Base-by-base conservation (phyloP, 108 stramenopile genomes). In the Stephanodiscus minutulus region DNA sequence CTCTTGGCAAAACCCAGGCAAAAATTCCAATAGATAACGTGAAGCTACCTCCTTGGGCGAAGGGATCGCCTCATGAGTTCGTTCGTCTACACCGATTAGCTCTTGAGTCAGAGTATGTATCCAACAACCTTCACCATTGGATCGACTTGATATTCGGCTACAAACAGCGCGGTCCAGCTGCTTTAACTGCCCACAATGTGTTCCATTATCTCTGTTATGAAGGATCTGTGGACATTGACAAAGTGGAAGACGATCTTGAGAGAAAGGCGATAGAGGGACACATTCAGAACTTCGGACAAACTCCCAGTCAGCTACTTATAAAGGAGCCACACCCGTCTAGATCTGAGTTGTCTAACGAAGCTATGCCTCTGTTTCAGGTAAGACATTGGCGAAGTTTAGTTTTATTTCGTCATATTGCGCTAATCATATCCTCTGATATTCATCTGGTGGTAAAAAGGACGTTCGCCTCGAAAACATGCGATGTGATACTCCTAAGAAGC, bases 171-270 rank as follows among this genome's bases (percentile, higher is more conserved):
- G 97, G 97, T 9, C 68, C 77, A 4, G 90, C 86, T 44, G 92
- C 98, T 9, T 84, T 84, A 35, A 76, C 83, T 18, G 94, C 96
- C 2, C 79, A 89, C 69, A 99, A 99, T 62, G 82, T 98, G 11
- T 99, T 99, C 70, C 96, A 97, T 81, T 91, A 92, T 61, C 87
- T 98, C 17, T 96, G 94, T 9, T 99, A 99, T 72, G 97, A 98
- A 84, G 98, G 97, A n/a, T 87, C 94, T 15, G 96, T 99, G 12
- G 97, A 99, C 63, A 71, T 98, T 17, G 91, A 96, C 52, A 90
- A 87, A 72, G 96, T 99, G 46, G 84, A 84, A 13, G 96, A 98
- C 78, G 92, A 91, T 1, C 50, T 93, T 27, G 87, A 92, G 43
- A 73, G 90, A 17, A 67, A 68, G 28, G 96, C 96, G 21, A 91